Evolutionary conservation across 371 early-diverging fungal genomes (phyloP).

Genomic region (Apophysomyces variabilis): DNA sequence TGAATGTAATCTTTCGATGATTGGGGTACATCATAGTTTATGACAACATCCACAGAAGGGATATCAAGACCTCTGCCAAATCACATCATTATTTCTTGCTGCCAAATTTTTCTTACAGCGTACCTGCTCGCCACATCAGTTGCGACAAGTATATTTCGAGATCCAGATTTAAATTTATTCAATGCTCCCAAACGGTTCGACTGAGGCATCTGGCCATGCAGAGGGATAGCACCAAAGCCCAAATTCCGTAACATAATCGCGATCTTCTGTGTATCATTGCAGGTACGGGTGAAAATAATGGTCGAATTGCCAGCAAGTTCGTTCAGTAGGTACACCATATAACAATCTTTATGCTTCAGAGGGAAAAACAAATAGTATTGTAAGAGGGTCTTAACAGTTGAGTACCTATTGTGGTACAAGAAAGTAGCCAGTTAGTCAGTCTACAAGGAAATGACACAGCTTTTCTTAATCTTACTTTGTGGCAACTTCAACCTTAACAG

Average conservation of each 20-base stretch:
- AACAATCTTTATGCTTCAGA: slow-evolving; percentile 93
- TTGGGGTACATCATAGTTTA: slow-evolving; percentile 98
- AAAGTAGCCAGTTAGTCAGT: background rate
- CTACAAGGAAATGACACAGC: slow-evolving; percentile 8
- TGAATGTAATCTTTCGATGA: slow-evolving; percentile 96
- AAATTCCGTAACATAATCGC: slow-evolving; percentile 86
- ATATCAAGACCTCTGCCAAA: slow-evolving; percentile 92
- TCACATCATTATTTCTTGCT: background rate
- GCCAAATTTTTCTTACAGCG: background rate
- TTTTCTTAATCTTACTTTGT: slow-evolving; percentile 59
- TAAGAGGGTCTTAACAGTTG: slow-evolving; percentile 88
- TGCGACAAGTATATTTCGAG: slow-evolving; percentile 88
- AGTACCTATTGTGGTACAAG: slow-evolving; percentile 52
- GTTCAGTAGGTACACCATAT: slow-evolving; percentile 90
- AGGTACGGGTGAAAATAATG: slow-evolving; percentile 92
- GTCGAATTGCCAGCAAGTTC: slow-evolving; percentile 91
- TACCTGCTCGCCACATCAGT: slow-evolving; percentile 93
- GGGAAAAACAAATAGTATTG: slow-evolving; percentile 98
- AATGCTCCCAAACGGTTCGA: slow-evolving; percentile 89
- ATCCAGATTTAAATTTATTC: slow-evolving; percentile 90
- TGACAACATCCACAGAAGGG: slow-evolving; percentile 92
- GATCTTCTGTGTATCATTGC: slow-evolving; percentile 84
- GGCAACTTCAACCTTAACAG: slow-evolving; percentile 91
- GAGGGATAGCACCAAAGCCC: slow-evolving; percentile 90
- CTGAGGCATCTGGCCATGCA: slow-evolving; percentile 95